Conservation (phyloP, 768 basidiomycete species). For the Leccinum boreale region DNA sequence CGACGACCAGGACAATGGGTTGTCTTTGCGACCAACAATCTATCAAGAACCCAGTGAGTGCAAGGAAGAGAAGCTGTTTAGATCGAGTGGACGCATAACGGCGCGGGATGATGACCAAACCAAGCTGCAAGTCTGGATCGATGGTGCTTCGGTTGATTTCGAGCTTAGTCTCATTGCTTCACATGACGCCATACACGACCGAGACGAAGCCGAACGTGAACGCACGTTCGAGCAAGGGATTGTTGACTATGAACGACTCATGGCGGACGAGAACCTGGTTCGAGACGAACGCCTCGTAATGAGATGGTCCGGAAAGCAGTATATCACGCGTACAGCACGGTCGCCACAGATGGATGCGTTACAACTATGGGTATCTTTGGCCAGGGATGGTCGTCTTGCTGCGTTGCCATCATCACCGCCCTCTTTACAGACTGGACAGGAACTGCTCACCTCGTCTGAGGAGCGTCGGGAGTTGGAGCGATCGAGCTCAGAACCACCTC, state of each 20-base stretch:
- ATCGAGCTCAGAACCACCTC: constrained; percentile 36
- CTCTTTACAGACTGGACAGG: constrained; percentile 28
- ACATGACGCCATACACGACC: constrained; percentile 27
- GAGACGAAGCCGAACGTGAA: constrained; percentile 53
- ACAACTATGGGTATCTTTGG: constrained; percentile 48
- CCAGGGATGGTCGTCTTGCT: constrained; percentile 25
- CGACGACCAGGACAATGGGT: constrained; percentile 24
- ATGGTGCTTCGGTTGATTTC: constrained; percentile 59
- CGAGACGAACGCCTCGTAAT: constrained; percentile 67
- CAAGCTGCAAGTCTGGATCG: constrained; percentile 61
- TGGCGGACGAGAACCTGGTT: constrained; percentile 62
- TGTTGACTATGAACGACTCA: constrained; percentile 61
- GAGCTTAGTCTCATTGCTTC: constrained; percentile 64
- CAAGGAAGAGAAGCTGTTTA: constrained; percentile 31
- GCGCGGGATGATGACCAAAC: constrained; percentile 59
- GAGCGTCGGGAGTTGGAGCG: constrained; percentile 34
- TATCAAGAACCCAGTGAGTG: constrained; percentile 4
- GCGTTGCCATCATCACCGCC: constrained; percentile 8
- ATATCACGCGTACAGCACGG: constrained; percentile 71
- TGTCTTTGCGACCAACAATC: not conserved
- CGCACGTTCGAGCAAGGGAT: constrained; percentile 56
- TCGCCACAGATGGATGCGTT: constrained; percentile 77
- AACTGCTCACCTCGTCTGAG: constrained; percentile 18
- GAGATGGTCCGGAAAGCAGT: constrained; percentile 69
- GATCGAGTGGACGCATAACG: constrained; percentile 53